Conservation (phyloP, 495 filamentous ascomycete species). For the Clohesyomyces aquaticus region DNA sequence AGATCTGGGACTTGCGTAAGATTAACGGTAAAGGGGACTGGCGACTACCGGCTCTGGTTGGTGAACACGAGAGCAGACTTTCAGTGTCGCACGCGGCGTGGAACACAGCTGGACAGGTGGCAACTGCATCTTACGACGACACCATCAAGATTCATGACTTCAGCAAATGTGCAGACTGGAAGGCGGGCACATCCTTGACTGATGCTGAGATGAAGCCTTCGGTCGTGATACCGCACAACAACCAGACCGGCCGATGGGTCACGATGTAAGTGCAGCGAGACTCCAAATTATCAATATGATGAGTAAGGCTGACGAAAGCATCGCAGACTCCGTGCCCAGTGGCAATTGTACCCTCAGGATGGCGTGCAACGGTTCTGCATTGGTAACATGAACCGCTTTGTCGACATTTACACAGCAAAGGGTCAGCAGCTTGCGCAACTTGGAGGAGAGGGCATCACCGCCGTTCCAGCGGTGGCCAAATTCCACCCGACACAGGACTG, state of each 20-base stretch:
- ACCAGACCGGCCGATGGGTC: conserved; percentile 87
- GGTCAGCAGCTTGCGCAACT: conserved; percentile 92
- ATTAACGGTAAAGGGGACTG: conserved; percentile 57
- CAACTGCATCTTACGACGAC: conserved; percentile 92
- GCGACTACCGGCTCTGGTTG: conserved; percentile 68
- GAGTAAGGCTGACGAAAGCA: conserved; percentile 11
- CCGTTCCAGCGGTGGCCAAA: conserved; percentile 88
- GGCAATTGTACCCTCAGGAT: conserved; percentile 79
- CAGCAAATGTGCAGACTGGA: conserved; percentile 66
- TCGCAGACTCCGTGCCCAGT: conserved; percentile 84
- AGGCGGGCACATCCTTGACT: conserved; percentile 59
- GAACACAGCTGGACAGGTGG: conserved; percentile 78
- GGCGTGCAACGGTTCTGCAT: conserved; percentile 85
- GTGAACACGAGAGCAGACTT: conserved; percentile 77
- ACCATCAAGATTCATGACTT: conserved; percentile 91
- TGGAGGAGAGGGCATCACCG: conserved; percentile 84
- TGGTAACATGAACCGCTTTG: conserved; percentile 97
- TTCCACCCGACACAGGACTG: conserved; percentile 89
- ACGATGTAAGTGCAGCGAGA: conserved; percentile 60
- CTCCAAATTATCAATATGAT: conserved; percentile 1
- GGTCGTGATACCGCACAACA: conserved; percentile 79
- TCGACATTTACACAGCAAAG: conserved; percentile 79
- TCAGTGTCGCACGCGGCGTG: conserved; percentile 92
- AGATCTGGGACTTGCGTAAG: conserved; percentile 91
- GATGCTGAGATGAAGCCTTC: conserved; percentile 69